A percentile compares a stretch with the other conserved stretches of the same genome.
Conservation (phyloP, 1,284 basidiomycete species). For the Leccinum subspadiceum region DNA sequence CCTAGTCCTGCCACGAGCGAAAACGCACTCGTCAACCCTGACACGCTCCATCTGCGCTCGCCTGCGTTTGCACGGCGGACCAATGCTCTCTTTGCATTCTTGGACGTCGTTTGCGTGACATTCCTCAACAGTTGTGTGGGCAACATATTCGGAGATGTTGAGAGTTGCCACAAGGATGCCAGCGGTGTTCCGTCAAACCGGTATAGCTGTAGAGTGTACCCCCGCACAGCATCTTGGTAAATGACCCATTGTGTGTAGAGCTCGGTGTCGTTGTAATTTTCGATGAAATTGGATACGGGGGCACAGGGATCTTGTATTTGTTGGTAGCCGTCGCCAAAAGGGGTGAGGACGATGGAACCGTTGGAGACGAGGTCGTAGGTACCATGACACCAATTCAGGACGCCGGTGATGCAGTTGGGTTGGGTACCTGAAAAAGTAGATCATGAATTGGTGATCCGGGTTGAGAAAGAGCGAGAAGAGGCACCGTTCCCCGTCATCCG, state of each 20-base stretch:
- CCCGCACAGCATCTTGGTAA: slow-evolving; percentile 36
- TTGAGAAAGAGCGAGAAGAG: neutral
- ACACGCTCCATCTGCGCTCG: slow-evolving; percentile 22
- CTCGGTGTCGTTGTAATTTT: slow-evolving; percentile 69
- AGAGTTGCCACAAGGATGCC: slow-evolving; percentile 34
- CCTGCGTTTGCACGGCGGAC: slow-evolving; percentile 25
- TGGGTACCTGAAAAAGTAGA: slow-evolving; percentile 48
- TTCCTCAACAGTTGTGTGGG: slow-evolving; percentile 37
- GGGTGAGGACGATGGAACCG: slow-evolving; percentile 71
- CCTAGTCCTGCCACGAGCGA: slow-evolving; percentile 22
- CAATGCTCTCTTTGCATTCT: neutral
- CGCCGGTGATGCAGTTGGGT: slow-evolving; percentile 81
- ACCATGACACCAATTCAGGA: slow-evolving; percentile 87
- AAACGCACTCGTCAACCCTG: slow-evolving; percentile 11
- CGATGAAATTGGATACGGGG: slow-evolving; percentile 80
- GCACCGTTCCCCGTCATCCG: slow-evolving; percentile 81
- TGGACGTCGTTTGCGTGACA: slow-evolving; percentile 14
- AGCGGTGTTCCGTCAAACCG: slow-evolving; percentile 40
- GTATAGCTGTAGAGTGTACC: slow-evolving; percentile 42
- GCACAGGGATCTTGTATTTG: slow-evolving; percentile 91
- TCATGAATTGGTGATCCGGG: slow-evolving; percentile 1
- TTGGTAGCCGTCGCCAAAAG: slow-evolving; percentile 83
- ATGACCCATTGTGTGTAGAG: slow-evolving; percentile 41
- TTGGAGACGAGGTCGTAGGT: slow-evolving; percentile 65
- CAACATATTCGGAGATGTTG: slow-evolving; percentile 39